phyloP scores from a whole-genome alignment of 371 early-diverging fungal genomes.

The Saksenaea oblongispora region DNA sequence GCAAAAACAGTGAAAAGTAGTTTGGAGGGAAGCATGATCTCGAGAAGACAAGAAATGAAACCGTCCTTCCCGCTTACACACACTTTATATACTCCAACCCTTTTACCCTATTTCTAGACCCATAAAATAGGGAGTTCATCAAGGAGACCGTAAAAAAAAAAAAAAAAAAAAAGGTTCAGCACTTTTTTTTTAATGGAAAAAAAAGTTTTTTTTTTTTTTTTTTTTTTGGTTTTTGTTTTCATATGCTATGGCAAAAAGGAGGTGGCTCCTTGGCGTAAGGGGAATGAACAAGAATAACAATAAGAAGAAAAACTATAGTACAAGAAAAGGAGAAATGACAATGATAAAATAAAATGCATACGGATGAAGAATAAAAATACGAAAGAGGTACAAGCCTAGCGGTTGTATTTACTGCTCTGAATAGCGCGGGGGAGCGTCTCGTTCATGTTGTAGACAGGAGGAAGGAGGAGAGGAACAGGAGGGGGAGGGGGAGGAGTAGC shows the following conservation, averaged over 20 bases:
- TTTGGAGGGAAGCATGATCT: neutral
- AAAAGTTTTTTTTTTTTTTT: too few relatives aligned
- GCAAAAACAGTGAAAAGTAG: neutral
- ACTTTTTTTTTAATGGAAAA: too few relatives aligned
- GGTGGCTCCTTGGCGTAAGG: neutral
- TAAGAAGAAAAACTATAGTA: neutral
- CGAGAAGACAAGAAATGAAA: too few relatives aligned
- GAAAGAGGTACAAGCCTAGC: neutral
- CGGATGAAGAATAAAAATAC: neutral
- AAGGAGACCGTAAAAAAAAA: neutral
- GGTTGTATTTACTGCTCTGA: constrained; percentile 4
- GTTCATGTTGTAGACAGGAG: constrained; percentile 14
- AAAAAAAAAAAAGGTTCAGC: too few relatives aligned
- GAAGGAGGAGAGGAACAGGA: too few relatives aligned
- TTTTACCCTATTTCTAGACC: too few relatives aligned
- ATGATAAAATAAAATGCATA: neutral
- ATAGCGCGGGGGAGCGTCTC: constrained; percentile 25
- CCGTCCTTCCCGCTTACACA: too few relatives aligned
- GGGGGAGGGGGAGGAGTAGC: neutral
- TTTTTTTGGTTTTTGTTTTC: neutral
- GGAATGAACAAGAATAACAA: neutral
- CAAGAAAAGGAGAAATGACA: constrained; percentile 1
- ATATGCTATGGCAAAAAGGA: neutral
- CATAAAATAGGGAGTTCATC: too few relatives aligned
- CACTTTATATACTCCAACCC: too few relatives aligned